Percentiles rank a stretch among this genome's conserved stretches.
phyloP scores from a whole-genome alignment of 108 stramenopile genomes.

The Skeletonema marinoi region DNA sequence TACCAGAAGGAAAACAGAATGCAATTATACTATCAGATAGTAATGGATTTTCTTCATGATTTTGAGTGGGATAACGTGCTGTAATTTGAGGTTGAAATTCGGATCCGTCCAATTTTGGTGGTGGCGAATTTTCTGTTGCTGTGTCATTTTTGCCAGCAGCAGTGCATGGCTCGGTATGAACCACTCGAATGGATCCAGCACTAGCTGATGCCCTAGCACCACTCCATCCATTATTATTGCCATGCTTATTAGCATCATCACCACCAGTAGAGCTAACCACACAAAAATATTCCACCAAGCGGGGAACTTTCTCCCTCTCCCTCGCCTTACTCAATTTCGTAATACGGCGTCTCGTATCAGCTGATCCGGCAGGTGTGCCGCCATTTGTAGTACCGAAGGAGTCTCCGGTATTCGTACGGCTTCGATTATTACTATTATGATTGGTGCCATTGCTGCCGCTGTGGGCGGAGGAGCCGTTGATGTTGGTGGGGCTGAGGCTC shows the following conservation, averaged over 20 bases:
- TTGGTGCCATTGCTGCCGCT: neutral
- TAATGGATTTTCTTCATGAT: conserved; percentile 73
- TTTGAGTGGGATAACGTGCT: conserved; percentile 72
- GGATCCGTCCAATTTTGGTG: conserved; percentile 14
- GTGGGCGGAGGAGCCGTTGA: neutral
- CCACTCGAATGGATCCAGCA: neutral
- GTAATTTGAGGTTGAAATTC: conserved; percentile 75
- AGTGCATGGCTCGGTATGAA: neutral
- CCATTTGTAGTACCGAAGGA: neutral
- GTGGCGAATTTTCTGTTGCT: neutral
- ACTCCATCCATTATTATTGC: neutral
- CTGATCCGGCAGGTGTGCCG: conserved; percentile 10
- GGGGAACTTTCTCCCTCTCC: conserved; percentile 27
- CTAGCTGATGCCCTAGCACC: neutral
- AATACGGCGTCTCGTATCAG: conserved; percentile 30
- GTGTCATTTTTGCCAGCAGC: neutral
- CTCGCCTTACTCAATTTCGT: conserved; percentile 30
- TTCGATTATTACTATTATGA: neutral
- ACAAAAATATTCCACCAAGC: conserved; percentile 86
- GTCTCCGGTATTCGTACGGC: too few species aligned
- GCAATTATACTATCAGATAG: conserved; percentile 75
- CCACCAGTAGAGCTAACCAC: conserved; percentile 52
- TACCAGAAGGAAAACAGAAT: conserved; percentile 76
- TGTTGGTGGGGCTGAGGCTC: neutral
- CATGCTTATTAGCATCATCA: neutral